These are phyloP conservation scores for Penicillium concentricum DNA, from an alignment of 2,329 filamentous ascomycete genomes.

Conservation along the genomic window DNA sequence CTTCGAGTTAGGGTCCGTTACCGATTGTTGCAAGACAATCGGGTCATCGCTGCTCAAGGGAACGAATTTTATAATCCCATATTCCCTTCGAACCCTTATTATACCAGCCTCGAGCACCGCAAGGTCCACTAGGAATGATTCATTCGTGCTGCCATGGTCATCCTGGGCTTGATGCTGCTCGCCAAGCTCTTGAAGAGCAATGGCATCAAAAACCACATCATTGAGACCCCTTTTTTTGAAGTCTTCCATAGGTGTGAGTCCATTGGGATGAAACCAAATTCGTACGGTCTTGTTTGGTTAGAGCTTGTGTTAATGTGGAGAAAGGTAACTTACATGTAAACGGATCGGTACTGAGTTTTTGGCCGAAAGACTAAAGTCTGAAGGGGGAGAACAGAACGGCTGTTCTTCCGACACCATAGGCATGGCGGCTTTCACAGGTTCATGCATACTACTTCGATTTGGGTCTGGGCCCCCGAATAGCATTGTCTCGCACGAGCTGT, in stretches of 20 bases:
- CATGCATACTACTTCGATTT: too few species aligned
- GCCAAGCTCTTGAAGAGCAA: not conserved
- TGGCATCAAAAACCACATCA: not conserved
- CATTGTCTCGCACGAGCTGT: too few species aligned
- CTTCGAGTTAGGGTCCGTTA: not conserved
- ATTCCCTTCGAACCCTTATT: not conserved
- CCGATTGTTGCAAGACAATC: not conserved
- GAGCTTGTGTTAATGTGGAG: not conserved
- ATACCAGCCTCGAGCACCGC: not conserved
- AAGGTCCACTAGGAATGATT: not conserved
- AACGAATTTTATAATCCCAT: not conserved
- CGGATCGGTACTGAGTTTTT: not conserved
- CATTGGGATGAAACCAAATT: not conserved
- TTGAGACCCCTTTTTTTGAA: conserved; percentile 3
- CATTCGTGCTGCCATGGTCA: not conserved
- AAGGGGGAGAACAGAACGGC: too few species aligned
- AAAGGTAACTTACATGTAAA: not conserved
- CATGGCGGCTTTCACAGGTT: too few species aligned
- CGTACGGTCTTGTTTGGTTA: conserved; percentile 1
- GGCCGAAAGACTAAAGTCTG: too few species aligned
- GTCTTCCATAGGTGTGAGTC: not conserved
- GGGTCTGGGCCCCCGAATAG: too few species aligned
- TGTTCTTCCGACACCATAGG: too few species aligned
- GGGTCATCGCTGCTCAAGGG: conserved; percentile 3
- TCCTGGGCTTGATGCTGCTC: not conserved